phyloP scores from a whole-genome alignment of 2,329 filamentous ascomycete genomes.

The Sphaerulina populicola region DNA sequence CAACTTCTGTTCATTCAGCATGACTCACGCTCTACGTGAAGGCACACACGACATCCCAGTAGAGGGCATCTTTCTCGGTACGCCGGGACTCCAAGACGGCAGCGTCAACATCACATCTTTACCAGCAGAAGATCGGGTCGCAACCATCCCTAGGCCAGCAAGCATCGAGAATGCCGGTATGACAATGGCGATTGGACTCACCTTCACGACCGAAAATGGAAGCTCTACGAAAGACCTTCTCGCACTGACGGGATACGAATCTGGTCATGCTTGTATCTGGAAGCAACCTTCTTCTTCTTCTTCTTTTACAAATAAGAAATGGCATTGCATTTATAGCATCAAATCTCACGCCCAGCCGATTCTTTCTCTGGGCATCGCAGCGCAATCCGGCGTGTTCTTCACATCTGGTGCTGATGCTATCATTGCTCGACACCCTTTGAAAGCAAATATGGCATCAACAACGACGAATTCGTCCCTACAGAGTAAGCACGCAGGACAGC shows the following conservation, averaged over 20 bases:
- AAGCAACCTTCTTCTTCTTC: conserved; percentile 31
- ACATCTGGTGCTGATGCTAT: conserved; percentile 76
- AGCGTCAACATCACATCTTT: conserved; percentile 75
- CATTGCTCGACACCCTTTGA: conserved; percentile 65
- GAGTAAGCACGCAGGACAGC: conserved; percentile 86
- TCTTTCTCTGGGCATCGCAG: conserved; percentile 50
- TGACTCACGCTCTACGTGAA: conserved; percentile 36
- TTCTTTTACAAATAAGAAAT: conserved; percentile 39
- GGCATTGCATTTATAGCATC: conserved; percentile 53
- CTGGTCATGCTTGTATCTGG: conserved; percentile 60
- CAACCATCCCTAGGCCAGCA: conserved; percentile 47
- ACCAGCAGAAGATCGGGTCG: conserved; percentile 62
- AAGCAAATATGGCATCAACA: neutral
- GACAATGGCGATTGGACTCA: conserved; percentile 67
- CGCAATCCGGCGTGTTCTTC: conserved; percentile 52
- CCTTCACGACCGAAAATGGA: conserved; percentile 36
- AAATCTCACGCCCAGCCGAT: conserved; percentile 71
- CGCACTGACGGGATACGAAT: conserved; percentile 74
- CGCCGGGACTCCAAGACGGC: conserved; percentile 51
- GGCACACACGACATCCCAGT: conserved; percentile 14
- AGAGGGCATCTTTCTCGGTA: conserved; percentile 57
- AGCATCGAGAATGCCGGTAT: conserved; percentile 55
- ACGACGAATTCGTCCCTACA: conserved; percentile 44
- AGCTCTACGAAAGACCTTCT: conserved; percentile 42
- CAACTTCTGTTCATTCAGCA: conserved; percentile 85